phyloP scores from a whole-genome alignment of 2,329 filamentous ascomycete genomes.

The Endoconidiophora polonica region DNA sequence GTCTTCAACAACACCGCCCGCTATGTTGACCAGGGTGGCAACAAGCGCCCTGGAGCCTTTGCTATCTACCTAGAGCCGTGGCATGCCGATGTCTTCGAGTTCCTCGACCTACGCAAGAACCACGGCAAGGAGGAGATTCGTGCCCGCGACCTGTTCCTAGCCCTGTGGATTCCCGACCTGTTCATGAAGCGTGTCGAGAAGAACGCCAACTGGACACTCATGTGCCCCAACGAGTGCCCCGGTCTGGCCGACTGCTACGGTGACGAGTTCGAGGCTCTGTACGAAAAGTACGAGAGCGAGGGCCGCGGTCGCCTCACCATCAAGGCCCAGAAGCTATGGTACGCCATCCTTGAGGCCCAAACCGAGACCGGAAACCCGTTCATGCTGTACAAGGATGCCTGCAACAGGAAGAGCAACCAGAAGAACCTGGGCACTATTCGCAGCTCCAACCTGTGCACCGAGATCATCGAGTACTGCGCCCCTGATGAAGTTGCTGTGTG shows the following conservation, averaged over 20 bases:
- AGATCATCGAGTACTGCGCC: slow-evolving; percentile 94
- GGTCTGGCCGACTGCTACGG: slow-evolving; percentile 93
- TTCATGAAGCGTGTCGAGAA: slow-evolving; percentile 99
- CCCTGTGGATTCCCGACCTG: slow-evolving; percentile 93
- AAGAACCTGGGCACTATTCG: slow-evolving; percentile 98
- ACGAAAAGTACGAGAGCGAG: slow-evolving; percentile 80
- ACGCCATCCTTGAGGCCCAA: slow-evolving; percentile 92
- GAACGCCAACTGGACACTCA: slow-evolving; percentile 92
- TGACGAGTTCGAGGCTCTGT: slow-evolving; percentile 90
- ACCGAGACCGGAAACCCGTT: slow-evolving; percentile 98
- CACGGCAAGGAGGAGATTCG: slow-evolving; percentile 97
- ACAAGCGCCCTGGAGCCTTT: slow-evolving; percentile 96
- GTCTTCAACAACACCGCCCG: slow-evolving; percentile 99
- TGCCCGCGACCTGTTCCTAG: slow-evolving; percentile 92
- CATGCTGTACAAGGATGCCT: slow-evolving; percentile 98
- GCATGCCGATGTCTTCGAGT: slow-evolving; percentile 96
- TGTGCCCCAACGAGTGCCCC: slow-evolving; percentile 94
- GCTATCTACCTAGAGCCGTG: slow-evolving; percentile 98
- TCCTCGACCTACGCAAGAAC: slow-evolving; percentile 96
- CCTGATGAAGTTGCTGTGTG: slow-evolving; percentile 98
- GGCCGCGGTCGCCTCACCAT: slow-evolving; percentile 78
- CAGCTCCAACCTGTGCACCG: slow-evolving; percentile 96
- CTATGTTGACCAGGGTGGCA: slow-evolving; percentile 97
- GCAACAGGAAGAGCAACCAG: slow-evolving; percentile 99
- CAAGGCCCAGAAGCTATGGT: slow-evolving; percentile 98